Evolutionary conservation across 139 green algal species (phyloP).

Genomic region (Chlorella sp.): DNA sequence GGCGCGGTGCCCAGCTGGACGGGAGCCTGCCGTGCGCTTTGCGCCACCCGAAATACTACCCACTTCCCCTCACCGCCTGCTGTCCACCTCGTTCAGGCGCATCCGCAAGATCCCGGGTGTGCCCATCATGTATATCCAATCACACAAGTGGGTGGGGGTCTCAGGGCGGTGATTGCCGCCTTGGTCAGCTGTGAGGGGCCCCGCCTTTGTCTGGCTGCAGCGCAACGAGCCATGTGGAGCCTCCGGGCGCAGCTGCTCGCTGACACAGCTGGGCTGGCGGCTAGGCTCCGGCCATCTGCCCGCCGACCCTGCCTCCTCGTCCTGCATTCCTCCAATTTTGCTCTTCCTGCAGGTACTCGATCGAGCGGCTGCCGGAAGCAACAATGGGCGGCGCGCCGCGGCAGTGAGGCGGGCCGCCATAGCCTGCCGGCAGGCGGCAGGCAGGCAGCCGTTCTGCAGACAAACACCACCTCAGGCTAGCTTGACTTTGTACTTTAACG

Average conservation of each 20-base stretch:
- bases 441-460: too few species aligned
- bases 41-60: too few species aligned
- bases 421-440: too few species aligned
- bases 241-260: too few species aligned
- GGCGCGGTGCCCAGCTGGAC: too few species aligned
- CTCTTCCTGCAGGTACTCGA: conserved; percentile 87
- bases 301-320: neutral
- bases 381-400: conserved; percentile 94
- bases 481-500: too few species aligned
- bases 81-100: conserved; percentile 45
- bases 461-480: too few species aligned
- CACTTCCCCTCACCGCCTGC: too few species aligned
- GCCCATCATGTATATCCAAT: conserved; percentile 97
- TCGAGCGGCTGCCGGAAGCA: conserved; percentile 97
- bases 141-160: conserved; percentile 52
- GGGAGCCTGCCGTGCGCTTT: too few species aligned
- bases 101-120: conserved; percentile 99
- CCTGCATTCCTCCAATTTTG: too few species aligned
- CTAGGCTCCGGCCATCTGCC: neutral
- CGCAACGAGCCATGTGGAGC: neutral
- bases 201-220: neutral
- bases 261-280: neutral
- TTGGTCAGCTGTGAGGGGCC: neutral
- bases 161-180: neutral
- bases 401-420: too few species aligned